These are phyloP conservation scores for Arabidopsis lyrata DNA, from an alignment of 441 rosid genomes.

Conservation along the genomic window DNA sequence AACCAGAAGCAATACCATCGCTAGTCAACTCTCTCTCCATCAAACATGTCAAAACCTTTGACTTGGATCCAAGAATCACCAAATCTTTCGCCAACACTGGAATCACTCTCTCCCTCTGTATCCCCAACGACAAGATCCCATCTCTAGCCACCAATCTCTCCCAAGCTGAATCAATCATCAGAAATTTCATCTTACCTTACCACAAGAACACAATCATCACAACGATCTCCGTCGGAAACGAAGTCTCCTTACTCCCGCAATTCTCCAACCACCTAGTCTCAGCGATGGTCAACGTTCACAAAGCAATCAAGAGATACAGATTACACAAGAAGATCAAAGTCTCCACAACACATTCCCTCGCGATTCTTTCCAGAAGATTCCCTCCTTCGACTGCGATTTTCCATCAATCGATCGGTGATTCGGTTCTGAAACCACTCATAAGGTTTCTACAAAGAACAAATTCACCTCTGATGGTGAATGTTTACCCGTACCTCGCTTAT, in stretches of 20 bases:
- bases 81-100: constrained; percentile 41
- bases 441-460: constrained; percentile 32
- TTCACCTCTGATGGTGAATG: constrained; percentile 45
- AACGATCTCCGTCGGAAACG: constrained; percentile 42
- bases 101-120: constrained; percentile 46
- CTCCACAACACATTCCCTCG: constrained; percentile 41
- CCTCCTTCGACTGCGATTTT: constrained; percentile 43
- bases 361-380: constrained; percentile 36
- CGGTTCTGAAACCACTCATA: constrained; percentile 35
- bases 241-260: constrained; percentile 42
- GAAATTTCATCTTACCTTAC: constrained; percentile 38
- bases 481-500: constrained; percentile 45
- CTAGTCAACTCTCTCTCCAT: constrained; percentile 38
- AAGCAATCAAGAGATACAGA: constrained; percentile 34
- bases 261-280: constrained; percentile 36
- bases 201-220: constrained; percentile 42
- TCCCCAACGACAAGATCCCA: constrained; percentile 48
- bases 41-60: constrained; percentile 48
- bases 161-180: constrained; percentile 40
- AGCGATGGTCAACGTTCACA: constrained; percentile 34
- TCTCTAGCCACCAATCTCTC: constrained; percentile 32
- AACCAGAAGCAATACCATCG: constrained; percentile 37
- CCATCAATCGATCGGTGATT: constrained; percentile 31
- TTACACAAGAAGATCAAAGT: constrained; percentile 44
- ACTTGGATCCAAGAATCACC: constrained; percentile 44